Evolutionary conservation across 306 rosid species (phyloP).

Genomic region (Cercis canadensis): DNA sequence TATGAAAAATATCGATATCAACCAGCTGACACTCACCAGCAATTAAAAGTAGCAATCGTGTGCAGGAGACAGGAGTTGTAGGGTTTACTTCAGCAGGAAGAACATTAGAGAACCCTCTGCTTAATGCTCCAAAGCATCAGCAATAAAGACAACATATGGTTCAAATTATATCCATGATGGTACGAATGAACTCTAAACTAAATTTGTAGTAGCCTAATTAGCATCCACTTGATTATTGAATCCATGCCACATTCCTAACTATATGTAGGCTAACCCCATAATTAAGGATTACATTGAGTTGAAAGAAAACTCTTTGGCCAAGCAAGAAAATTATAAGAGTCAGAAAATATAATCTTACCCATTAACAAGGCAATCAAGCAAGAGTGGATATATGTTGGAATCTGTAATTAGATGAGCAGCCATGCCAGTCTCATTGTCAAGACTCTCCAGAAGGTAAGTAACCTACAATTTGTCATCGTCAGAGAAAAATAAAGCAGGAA

Average conservation of each 20-base stretch:
- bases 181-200: constrained; percentile 1
- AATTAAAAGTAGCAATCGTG: not conserved
- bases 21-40: not conserved
- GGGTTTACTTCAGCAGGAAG: constrained; percentile 4
- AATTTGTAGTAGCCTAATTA: not conserved
- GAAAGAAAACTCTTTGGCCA: constrained; percentile 18
- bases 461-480: constrained; percentile 57
- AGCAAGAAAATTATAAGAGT: no score
- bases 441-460: constrained; percentile 63
- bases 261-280: not conserved
- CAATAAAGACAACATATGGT: constrained; percentile 16
- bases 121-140: not conserved
- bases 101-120: constrained; percentile 4
- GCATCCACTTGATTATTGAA: constrained; percentile 7
- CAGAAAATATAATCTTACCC: constrained; percentile 61
- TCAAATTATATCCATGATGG: constrained; percentile 3
- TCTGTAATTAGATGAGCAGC: constrained; percentile 60
- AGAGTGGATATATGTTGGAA: constrained; percentile 67
- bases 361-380: constrained; percentile 80
- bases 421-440: constrained; percentile 44
- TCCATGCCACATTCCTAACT: constrained; percentile 3
- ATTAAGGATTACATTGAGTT: constrained; percentile 5
- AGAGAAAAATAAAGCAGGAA: constrained; percentile 23
- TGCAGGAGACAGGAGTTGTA: not conserved
- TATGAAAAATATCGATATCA: not conserved